Conservation (phyloP, 139 green algal species). For the Gonium pectorale region DNA sequence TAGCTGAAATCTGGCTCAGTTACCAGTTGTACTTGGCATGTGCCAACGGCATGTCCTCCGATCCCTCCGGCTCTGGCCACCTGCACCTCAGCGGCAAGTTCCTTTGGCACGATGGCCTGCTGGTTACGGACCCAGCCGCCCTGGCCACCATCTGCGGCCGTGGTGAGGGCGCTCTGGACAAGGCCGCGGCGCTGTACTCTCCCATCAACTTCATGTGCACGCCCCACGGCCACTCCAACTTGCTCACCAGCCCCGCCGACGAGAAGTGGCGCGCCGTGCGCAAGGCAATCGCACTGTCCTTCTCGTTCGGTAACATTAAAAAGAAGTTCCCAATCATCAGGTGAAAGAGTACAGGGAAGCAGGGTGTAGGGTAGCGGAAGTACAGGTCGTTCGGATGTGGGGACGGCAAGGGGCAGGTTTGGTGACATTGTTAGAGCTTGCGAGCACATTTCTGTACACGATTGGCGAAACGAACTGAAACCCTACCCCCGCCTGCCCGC, state of each 20-base stretch:
- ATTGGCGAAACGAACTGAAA: too few species aligned
- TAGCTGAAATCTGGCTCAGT: too few species aligned
- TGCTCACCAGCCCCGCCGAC: conserved; percentile 66
- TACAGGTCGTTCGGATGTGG: too few species aligned
- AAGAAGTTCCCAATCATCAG: conserved; percentile 61
- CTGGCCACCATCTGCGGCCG: conserved; percentile 61
- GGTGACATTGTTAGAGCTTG: too few species aligned
- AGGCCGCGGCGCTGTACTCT: conserved; percentile 45
- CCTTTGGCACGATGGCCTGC: conserved; percentile 55
- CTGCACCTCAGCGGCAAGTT: conserved; percentile 47
- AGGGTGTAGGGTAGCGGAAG: neutral
- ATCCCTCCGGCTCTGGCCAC: too few species aligned
- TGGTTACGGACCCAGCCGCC: conserved; percentile 58
- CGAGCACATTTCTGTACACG: too few species aligned
- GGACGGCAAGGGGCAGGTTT: too few species aligned
- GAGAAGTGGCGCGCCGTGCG: conserved; percentile 63
- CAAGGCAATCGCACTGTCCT: conserved; percentile 70
- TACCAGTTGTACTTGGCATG: too few species aligned
- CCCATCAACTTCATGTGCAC: conserved; percentile 62
- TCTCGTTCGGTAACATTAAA: conserved; percentile 67
- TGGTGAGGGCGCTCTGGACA: conserved; percentile 62
- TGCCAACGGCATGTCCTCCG: too few species aligned
- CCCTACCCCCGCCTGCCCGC: neutral
- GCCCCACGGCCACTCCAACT: conserved; percentile 57
- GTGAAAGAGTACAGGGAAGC: conserved; percentile 20